phyloP scores from a whole-genome alignment of 805 yeast genomes.

The Starmerella powellii region DNA sequence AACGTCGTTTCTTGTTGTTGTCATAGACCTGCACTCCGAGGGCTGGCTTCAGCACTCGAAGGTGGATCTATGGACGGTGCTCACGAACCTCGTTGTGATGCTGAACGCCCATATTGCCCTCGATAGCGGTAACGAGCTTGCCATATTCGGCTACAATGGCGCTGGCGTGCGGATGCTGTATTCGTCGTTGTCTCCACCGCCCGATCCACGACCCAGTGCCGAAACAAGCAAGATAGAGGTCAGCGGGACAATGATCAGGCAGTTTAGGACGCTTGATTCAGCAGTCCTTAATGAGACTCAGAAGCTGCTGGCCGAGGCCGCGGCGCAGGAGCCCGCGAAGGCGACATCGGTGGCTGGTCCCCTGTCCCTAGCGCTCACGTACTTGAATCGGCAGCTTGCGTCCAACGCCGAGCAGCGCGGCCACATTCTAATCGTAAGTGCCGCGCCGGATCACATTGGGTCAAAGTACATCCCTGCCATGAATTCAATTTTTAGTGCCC shows the following conservation, averaged over 20 bases:
- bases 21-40: conserved; percentile 64
- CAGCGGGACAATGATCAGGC: conserved; percentile 61
- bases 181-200: conserved; percentile 34
- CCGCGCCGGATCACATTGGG: conserved; percentile 56
- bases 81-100: conserved; percentile 58
- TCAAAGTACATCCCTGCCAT: conserved; percentile 81
- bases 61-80: conserved; percentile 41
- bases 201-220: background rate
- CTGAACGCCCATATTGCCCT: conserved; percentile 80
- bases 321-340: conserved; percentile 49
- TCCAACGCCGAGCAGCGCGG: conserved; percentile 44
- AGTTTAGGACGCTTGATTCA: conserved; percentile 69
- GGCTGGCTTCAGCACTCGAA: conserved; percentile 41
- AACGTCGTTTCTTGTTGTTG: conserved; percentile 68
- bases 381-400: conserved; percentile 46
- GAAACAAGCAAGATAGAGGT: background rate
- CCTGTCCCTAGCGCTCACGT: conserved; percentile 67
- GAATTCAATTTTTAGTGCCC: conserved; percentile 94
- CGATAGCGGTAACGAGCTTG: conserved; percentile 72
- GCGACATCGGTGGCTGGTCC: conserved; percentile 45
- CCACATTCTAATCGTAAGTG: conserved; percentile 48
- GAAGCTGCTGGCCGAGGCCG: conserved; percentile 31
- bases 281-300: conserved; percentile 50
- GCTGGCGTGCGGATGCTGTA: conserved; percentile 56
- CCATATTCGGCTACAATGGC: conserved; percentile 66